A percentile compares a stretch with the other conserved stretches of the same genome.
Evolutionary conservation across 2,329 filamentous ascomycete species (phyloP).

Genomic region (Chrysoporthe deuterocubensis): DNA sequence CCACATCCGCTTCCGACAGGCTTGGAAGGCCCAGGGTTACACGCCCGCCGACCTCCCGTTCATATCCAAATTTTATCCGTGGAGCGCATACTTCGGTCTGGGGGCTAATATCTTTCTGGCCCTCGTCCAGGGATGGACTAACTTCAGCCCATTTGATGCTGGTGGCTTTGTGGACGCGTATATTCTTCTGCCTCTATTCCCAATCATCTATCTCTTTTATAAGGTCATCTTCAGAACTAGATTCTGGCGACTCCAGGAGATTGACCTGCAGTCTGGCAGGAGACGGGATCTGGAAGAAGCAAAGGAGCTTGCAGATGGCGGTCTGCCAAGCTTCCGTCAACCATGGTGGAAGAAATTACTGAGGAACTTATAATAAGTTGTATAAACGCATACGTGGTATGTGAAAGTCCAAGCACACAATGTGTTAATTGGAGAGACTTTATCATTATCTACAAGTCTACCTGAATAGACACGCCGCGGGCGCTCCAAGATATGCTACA

Average conservation of each 20-base stretch:
- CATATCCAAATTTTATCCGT: conserved; percentile 58
- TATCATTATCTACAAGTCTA: too few species aligned
- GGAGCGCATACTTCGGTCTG: conserved; percentile 63
- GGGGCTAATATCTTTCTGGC: conserved; percentile 62
- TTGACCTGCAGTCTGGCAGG: conserved; percentile 61
- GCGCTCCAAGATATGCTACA: too few species aligned
- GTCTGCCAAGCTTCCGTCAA: conserved; percentile 31
- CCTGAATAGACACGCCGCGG: too few species aligned
- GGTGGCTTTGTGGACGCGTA: conserved; percentile 67
- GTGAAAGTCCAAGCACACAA: neutral
- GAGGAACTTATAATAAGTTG: conserved; percentile 43
- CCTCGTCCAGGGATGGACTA: conserved; percentile 65
- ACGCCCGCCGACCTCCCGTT: conserved; percentile 59
- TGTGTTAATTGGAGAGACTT: too few species aligned
- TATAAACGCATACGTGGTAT: neutral
- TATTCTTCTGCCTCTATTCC: conserved; percentile 63
- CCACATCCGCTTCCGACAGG: conserved; percentile 72
- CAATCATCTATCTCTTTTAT: conserved; percentile 58
- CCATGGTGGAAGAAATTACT: conserved; percentile 51
- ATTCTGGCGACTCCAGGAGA: conserved; percentile 53
- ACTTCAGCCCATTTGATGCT: conserved; percentile 59
- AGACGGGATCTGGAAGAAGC: conserved; percentile 58
- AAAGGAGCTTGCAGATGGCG: conserved; percentile 38
- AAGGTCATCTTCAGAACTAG: conserved; percentile 60
- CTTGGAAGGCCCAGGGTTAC: conserved; percentile 64